phyloP scores from a whole-genome alignment of 1,139 yeast genomes.

The Suhomyces taliae region DNA sequence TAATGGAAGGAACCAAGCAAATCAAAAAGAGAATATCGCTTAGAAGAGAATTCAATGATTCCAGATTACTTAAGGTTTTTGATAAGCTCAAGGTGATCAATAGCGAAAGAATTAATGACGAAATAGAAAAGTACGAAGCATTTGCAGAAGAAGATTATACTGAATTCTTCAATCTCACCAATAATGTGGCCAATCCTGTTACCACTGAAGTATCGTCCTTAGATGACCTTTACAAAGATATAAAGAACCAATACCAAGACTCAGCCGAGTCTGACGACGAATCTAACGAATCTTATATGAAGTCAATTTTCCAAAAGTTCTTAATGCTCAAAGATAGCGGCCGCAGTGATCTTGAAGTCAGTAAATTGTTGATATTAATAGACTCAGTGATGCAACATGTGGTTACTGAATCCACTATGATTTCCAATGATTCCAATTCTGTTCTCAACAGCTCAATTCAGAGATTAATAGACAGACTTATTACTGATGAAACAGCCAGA shows the following conservation, averaged over 20 bases:
- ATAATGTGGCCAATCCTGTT: constrained; percentile 8
- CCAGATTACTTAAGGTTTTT: constrained; percentile 40
- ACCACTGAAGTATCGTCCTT: constrained; percentile 17
- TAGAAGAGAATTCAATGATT: constrained; percentile 43
- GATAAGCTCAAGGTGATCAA: constrained; percentile 37
- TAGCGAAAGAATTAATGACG: constrained; percentile 43
- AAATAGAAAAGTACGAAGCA: constrained; percentile 44
- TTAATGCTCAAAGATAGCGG: constrained; percentile 26
- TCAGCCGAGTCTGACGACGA: constrained; percentile 5
- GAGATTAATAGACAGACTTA: constrained; percentile 34
- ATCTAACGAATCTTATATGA: constrained; percentile 17
- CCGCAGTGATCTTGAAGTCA: constrained; percentile 20
- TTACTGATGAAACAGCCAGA: constrained; percentile 36
- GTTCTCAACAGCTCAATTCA: constrained; percentile 35
- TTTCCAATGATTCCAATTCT: constrained; percentile 26
- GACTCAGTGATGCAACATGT: constrained; percentile 36
- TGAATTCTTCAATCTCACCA: constrained; percentile 15
- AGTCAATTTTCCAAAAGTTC: constrained; percentile 27
- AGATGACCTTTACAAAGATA: constrained; percentile 22
- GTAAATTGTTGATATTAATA: constrained; percentile 26
- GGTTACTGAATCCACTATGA: constrained; percentile 24
- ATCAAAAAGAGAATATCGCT: constrained; percentile 32
- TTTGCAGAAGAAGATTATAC: constrained; percentile 43
- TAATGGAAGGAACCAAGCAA: constrained; percentile 38
- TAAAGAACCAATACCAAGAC: constrained; percentile 16